Base-by-base conservation (phyloP, 805 yeast genomes). In the Torulaspora gathmanii region DNA sequence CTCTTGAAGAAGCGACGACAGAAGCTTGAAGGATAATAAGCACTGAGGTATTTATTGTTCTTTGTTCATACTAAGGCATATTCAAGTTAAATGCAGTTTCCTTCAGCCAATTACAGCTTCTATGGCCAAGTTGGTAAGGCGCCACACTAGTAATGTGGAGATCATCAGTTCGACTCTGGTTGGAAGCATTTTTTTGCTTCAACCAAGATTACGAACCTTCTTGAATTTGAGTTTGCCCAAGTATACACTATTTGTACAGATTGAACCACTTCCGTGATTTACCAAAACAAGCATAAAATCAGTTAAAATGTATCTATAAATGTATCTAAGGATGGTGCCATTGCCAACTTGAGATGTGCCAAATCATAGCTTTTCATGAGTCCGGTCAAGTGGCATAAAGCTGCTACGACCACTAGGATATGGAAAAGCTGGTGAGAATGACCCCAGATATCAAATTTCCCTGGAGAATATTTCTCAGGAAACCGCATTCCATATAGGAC, bases 111-210 rank as follows among this genome's bases (percentile, higher is more conserved):
- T 28, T 17, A 16, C 12, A 46, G 76, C 77, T 74, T 72, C 70
- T 73, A 73, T 74, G 78, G 79, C 79, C 78, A 73, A 74, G 77
- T 71, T 79, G 86, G 86, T 80, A 80, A 82, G 84, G 87, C 86
- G 86, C 80, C 80, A 82, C 86, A 81, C 86, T 81, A 80, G 86
- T 82, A 81, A 82, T 82, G 86, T 81, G 79, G 80, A 80, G 86
- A 82, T 80, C 86, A 79, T 81, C 83, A 78, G 83, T 78, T 79
- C 83, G 74, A 79, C 70, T 78, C 83, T 77, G 83, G 78, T 76
- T 78, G 78, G 78, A 72, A 79, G 82, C 82, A 77, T 34, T 48
- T 55, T 59, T 60, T 64, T 63, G 61, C 8, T 11, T 26, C 9
- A 9, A 26, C 15, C 6, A 7, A 4, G 23, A 5, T 20, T 20